Evolutionary conservation across 306 rosid genomes (phyloP).

Genomic region (Cercis canadensis): DNA sequence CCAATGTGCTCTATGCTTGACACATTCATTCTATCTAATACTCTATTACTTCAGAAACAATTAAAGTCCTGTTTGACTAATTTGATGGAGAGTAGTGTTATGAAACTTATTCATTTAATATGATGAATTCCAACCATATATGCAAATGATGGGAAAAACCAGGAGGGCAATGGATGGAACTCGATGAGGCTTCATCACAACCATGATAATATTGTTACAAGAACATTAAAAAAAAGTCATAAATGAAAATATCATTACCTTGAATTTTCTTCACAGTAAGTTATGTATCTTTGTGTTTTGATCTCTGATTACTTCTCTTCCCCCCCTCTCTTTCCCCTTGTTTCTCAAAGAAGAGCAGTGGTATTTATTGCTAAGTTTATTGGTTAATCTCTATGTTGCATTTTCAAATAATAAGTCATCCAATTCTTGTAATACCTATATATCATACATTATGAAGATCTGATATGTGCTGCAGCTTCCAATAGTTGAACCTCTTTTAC

Average conservation of each 20-base stretch:
- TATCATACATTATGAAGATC: neutral
- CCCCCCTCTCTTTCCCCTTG: no score
- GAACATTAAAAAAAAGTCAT: neutral
- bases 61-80: constrained; percentile 2
- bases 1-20: neutral
- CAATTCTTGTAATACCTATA: constrained; percentile 7
- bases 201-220: neutral
- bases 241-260: no score
- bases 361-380: no score
- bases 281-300: no score
- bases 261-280: no score
- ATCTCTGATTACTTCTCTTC: no score
- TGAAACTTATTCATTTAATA: no score
- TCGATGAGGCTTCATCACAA: neutral
- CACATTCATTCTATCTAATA: constrained; percentile 2
- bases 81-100: no score
- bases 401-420: constrained; percentile 8
- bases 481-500: constrained; percentile 5
- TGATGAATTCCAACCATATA: no score
- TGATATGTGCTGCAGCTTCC: neutral
- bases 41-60: constrained; percentile 3
- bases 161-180: no score
- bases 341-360: no score
- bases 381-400: neutral
- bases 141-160: no score